Evolutionary conservation across 2,329 filamentous ascomycete species (phyloP).

Genomic region (Arthroderma sp.): DNA sequence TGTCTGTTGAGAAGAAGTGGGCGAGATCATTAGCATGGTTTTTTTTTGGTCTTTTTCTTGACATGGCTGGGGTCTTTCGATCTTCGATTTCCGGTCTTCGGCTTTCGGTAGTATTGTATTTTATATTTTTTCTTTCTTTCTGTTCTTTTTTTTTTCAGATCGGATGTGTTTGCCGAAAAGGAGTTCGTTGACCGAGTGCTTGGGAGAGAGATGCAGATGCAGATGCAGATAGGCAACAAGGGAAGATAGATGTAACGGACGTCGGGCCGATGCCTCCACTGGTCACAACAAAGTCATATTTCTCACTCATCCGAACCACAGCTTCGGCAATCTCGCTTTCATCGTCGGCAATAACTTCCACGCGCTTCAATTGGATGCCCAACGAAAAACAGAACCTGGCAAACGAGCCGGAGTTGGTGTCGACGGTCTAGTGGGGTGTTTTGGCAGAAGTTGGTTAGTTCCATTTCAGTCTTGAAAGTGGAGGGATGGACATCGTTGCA

Average conservation of each 20-base stretch:
- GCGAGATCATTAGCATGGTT: too few relatives aligned
- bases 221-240: background rate
- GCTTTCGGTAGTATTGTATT: background rate
- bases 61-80: background rate
- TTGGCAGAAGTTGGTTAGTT: too few relatives aligned
- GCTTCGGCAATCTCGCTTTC: conserved; percentile 83
- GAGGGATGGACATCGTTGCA: too few relatives aligned
- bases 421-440: conserved; percentile 39
- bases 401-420: conserved; percentile 53
- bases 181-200: background rate
- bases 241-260: conserved; percentile 32
- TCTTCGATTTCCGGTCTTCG: background rate
- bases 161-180: background rate
- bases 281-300: conserved; percentile 90
- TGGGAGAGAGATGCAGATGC: background rate
- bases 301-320: conserved; percentile 69
- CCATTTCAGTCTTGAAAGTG: too few relatives aligned
- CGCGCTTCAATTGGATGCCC: conserved; percentile 58
- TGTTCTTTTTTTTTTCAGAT: conserved; percentile 4
- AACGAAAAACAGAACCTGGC: conserved; percentile 54
- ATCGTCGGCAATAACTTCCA: conserved; percentile 91
- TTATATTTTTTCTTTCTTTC: conserved; percentile 4
- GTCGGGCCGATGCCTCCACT: conserved; percentile 93
- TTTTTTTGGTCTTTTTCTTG: background rate
- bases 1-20: conserved; percentile 43